phyloP scores from a whole-genome alignment of 1,284 basidiomycete genomes.

The Ganoderma resinaceum region DNA sequence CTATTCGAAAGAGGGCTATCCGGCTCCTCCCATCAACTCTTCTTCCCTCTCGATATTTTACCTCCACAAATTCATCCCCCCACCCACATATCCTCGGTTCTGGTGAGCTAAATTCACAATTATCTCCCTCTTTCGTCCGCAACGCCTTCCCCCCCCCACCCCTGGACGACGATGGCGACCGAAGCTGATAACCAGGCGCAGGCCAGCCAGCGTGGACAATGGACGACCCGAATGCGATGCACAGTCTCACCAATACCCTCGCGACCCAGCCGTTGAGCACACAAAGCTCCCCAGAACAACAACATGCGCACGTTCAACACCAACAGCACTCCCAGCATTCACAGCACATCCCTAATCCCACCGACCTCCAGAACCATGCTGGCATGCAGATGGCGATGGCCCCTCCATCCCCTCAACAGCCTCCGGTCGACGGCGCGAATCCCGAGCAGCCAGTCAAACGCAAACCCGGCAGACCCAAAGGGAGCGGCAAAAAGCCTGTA shows the following conservation, averaged over 20 bases:
- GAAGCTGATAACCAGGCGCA: background rate
- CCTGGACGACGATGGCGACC: conserved; percentile 9
- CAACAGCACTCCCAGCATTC: conserved; percentile 24
- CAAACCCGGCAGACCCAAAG: conserved; percentile 54
- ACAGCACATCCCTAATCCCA: conserved; percentile 25
- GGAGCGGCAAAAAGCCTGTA: conserved; percentile 58
- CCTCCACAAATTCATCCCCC: conserved; percentile 27
- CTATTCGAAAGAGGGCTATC: conserved; percentile 23
- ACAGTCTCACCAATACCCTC: conserved; percentile 37
- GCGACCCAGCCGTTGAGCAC: conserved; percentile 31
- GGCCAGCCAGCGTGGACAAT: conserved; percentile 19
- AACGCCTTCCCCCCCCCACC: background rate
- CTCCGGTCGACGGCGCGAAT: conserved; percentile 27
- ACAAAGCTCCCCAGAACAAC: conserved; percentile 18
- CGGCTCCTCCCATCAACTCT: conserved; percentile 29
- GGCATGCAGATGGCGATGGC: conserved; percentile 27
- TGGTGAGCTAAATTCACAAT: conserved; percentile 32
- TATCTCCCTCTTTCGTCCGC: conserved; percentile 11
- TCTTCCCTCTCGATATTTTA: conserved; percentile 30
- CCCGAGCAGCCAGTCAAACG: conserved; percentile 45
- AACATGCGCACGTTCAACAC: conserved; percentile 19
- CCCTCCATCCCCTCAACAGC: conserved; percentile 20
- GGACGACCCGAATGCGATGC: conserved; percentile 33
- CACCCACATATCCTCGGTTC: conserved; percentile 21
- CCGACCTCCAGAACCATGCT: conserved; percentile 24